phyloP scores from a whole-genome alignment of 1,284 basidiomycete genomes.

The Sporisorium exsertum region DNA sequence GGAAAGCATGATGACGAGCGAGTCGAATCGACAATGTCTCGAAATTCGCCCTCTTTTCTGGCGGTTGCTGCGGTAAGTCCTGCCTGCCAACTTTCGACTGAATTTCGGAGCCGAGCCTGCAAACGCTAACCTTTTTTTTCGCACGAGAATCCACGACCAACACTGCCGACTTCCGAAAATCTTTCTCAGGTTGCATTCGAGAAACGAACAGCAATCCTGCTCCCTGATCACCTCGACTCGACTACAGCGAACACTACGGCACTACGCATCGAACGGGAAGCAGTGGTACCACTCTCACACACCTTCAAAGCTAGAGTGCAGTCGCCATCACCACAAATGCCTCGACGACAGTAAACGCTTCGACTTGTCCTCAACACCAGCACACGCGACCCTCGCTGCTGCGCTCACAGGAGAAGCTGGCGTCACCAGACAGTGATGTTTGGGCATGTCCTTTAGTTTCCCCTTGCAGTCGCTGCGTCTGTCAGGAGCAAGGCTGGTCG shows the following conservation, averaged over 20 bases:
- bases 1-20: not conserved
- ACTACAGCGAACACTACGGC: not conserved
- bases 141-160: not conserved
- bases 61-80: slow-evolving; percentile 45
- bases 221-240: not conserved
- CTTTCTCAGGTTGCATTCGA: slow-evolving; percentile 2
- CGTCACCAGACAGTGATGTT: slow-evolving; percentile 26
- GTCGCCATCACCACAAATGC: slow-evolving; percentile 12
- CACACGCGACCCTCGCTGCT: slow-evolving; percentile 18
- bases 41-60: not conserved
- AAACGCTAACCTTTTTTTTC: not conserved
- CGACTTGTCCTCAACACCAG: slow-evolving; percentile 4
- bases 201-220: too few relatives aligned
- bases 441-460: slow-evolving; percentile 43
- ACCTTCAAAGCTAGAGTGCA: not conserved
- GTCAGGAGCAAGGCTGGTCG: slow-evolving; percentile 27
- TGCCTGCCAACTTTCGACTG: not conserved
- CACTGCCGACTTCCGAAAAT: slow-evolving; percentile 32
- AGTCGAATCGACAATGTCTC: not conserved
- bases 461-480: slow-evolving; percentile 39
- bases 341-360: slow-evolving; percentile 1
- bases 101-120: slow-evolving; percentile 26
- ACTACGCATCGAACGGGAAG: not conserved
- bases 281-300: not conserved
- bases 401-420: slow-evolving; percentile 29